Base-by-base conservation (phyloP, 2,329 filamentous ascomycete species). In the Thielaviopsis musarum region DNA sequence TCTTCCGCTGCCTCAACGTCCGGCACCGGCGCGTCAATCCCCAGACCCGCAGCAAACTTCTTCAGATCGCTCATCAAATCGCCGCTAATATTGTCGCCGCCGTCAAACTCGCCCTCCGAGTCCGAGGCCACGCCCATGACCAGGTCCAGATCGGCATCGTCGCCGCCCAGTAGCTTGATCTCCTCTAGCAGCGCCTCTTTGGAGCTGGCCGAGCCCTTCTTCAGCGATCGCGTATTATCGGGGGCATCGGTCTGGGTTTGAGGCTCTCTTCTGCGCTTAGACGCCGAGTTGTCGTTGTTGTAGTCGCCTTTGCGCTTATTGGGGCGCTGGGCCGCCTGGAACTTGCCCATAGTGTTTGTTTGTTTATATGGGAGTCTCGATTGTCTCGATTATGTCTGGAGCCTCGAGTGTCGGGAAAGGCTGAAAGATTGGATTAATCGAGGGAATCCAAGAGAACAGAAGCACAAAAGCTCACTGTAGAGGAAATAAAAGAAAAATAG, bases 101-200 rank as follows among this genome's bases (percentile, higher is more conserved):
- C 66, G n/a, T 62, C 64, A 51, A 67, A 65, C 21, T 67, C 70
- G 56, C 72, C 70, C 59, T 73, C 71, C 2, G 65, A 64, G 19
- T 73, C 72, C 3, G 73, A 75, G 38, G 73, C 70, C 13, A 73
- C 70, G 61, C 77, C 79, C 51, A 75, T 77, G 58, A 86, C 76
- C 38, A 86, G 74, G 41, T 80, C 77, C 52, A 84, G 68, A 63
- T 86, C 83, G 51, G 80, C 75, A 68, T 85, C 80, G 58, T 84
- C 81, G 15, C 83, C 83, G 3, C 82, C 83, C 1, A 87, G 72
- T 15, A 80, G 80, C 63, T 76, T 74, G 62, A 86, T 86, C 66
- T 86, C 83, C 59, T 80, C 76, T 7, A 86, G 70, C 4, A 86
- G 71, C 13, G 69, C 67, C 34, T 72, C 70, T n/a, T 69, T 64